A percentile compares a stretch with the other conserved stretches of the same genome.
Evolutionary conservation across 2,329 filamentous ascomycete genomes (phyloP).

Genomic region (Aspergillus terreus): DNA sequence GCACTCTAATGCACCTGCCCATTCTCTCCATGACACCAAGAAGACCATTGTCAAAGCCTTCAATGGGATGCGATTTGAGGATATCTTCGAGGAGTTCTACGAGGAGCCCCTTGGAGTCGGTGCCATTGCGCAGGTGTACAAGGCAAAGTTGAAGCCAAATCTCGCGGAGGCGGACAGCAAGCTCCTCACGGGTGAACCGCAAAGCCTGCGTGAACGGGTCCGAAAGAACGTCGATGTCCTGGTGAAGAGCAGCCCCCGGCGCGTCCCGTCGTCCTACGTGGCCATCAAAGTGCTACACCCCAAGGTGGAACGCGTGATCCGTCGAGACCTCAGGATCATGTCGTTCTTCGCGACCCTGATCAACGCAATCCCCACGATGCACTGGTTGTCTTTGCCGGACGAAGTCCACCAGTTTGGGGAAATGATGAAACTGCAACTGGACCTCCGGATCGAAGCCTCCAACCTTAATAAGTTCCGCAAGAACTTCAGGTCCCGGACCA

Average conservation of each 20-base stretch:
- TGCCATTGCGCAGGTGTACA: slow-evolving; percentile 97
- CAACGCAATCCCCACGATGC: slow-evolving; percentile 86
- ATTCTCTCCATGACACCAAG: slow-evolving; percentile 77
- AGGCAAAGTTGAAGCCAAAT: slow-evolving; percentile 80
- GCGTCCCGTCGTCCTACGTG: slow-evolving; percentile 87
- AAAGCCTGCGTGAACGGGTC: slow-evolving; percentile 65
- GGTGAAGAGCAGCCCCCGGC: slow-evolving; percentile 78
- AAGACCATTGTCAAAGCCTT: slow-evolving; percentile 78
- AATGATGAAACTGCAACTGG: slow-evolving; percentile 98
- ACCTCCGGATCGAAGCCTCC: slow-evolving; percentile 88
- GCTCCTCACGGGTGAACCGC: slow-evolving; percentile 50
- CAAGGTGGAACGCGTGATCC: slow-evolving; percentile 80
- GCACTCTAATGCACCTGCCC: slow-evolving; percentile 90
- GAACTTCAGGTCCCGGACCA: slow-evolving; percentile 84
- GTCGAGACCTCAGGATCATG: slow-evolving; percentile 94
- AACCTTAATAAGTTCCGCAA: slow-evolving; percentile 83
- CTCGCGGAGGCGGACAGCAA: slow-evolving; percentile 62
- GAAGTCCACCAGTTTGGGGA: slow-evolving; percentile 92
- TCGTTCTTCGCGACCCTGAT: slow-evolving; percentile 79
- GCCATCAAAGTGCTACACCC: slow-evolving; percentile 96
- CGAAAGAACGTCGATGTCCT: slow-evolving; percentile 78
- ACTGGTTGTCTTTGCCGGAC: slow-evolving; percentile 94
- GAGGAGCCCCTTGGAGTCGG: slow-evolving; percentile 87
- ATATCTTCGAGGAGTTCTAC: slow-evolving; percentile 95
- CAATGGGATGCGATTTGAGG: slow-evolving; percentile 71